Evolutionary conservation across 2,329 filamentous ascomycete species (phyloP).

Genomic region (Botryotinia calthae): DNA sequence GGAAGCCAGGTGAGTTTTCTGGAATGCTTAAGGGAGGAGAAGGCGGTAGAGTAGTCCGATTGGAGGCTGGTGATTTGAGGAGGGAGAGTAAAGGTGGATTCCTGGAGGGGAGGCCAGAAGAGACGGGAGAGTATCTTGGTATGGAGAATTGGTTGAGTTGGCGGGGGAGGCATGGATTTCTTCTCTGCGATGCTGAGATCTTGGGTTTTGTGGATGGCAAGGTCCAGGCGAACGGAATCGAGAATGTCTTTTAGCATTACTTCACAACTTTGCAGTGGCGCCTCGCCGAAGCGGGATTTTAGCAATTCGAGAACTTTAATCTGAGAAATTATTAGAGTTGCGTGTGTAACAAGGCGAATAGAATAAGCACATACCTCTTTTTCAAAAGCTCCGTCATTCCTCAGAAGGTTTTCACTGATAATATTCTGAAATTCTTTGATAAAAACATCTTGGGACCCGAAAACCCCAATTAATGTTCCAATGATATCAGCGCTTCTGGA

Average conservation of each 20-base stretch:
- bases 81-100: conserved; percentile 67
- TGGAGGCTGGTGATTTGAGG: conserved; percentile 58
- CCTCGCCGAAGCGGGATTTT: conserved; percentile 84
- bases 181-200: conserved; percentile 38
- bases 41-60: conserved; percentile 68
- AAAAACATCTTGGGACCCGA: conserved; percentile 86
- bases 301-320: conserved; percentile 80
- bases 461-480: conserved; percentile 81
- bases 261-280: conserved; percentile 84
- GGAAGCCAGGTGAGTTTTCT: conserved; percentile 88
- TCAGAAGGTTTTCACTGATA: conserved; percentile 76
- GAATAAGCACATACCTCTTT: conserved; percentile 53
- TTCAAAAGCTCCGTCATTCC: conserved; percentile 65
- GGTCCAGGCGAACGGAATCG: conserved; percentile 75
- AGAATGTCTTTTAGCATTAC: conserved; percentile 95
- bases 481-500: conserved; percentile 89
- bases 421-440: conserved; percentile 91
- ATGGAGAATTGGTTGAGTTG: conserved; percentile 52
- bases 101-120: conserved; percentile 84
- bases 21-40: conserved; percentile 75
- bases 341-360: conserved; percentile 9
- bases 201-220: conserved; percentile 57
- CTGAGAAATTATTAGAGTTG: conserved; percentile 38
- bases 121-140: conserved; percentile 86
- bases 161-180: conserved; percentile 35